Conservation (phyloP, 2,329 filamentous ascomycete species). For the Hypoxylon sp. region DNA sequence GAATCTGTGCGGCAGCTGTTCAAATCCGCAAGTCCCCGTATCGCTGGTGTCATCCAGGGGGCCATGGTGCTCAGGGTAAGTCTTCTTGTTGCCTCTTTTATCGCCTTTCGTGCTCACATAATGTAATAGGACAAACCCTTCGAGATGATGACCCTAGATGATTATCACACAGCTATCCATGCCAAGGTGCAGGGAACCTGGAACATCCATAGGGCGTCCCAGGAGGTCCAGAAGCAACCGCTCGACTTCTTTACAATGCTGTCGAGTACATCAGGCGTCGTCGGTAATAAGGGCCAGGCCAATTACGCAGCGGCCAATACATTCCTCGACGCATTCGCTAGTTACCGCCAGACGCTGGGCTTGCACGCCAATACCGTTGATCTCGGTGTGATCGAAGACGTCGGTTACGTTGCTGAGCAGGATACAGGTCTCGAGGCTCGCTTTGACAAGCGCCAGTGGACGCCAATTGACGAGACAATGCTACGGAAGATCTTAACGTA, state of each 20-base stretch:
- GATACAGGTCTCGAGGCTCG: constrained; percentile 14
- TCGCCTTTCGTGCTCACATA: neutral
- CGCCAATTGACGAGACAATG: constrained; percentile 44
- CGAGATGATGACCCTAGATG: constrained; percentile 52
- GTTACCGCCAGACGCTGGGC: constrained; percentile 54
- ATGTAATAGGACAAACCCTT: constrained; percentile 43
- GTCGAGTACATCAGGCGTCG: constrained; percentile 55
- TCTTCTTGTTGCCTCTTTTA: constrained; percentile 1
- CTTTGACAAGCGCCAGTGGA: constrained; percentile 40
- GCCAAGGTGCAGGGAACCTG: constrained; percentile 58
- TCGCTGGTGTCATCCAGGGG: constrained; percentile 52
- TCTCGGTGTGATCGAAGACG: constrained; percentile 57
- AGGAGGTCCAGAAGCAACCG: constrained; percentile 30
- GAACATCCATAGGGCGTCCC: constrained; percentile 55
- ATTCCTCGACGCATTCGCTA: constrained; percentile 59
- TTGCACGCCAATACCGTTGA: constrained; percentile 57
- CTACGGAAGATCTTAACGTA: constrained; percentile 42
- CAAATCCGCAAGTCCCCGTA: constrained; percentile 15
- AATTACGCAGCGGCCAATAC: constrained; percentile 61
- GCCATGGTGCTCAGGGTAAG: constrained; percentile 52
- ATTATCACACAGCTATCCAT: constrained; percentile 51
- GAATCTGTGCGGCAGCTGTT: constrained; percentile 33
- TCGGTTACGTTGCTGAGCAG: constrained; percentile 53
- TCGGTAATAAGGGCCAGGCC: constrained; percentile 57
- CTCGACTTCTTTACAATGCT: constrained; percentile 59